Evolutionary conservation across 2,329 filamentous ascomycete genomes (phyloP).

Genomic region (Fusarium drepaniforme): DNA sequence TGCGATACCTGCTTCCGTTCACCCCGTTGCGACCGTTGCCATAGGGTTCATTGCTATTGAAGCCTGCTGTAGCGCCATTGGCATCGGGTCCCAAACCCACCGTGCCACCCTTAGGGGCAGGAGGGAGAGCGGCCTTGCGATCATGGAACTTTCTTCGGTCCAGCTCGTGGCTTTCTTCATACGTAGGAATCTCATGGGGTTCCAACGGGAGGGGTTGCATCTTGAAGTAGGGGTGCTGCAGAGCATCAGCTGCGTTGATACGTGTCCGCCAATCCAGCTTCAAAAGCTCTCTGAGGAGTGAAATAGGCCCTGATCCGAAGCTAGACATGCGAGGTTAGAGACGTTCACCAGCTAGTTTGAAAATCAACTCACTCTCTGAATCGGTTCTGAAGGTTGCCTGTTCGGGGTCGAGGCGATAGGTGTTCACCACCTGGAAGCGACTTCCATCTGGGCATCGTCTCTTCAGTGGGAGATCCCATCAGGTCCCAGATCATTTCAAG

Average conservation of each 20-base stretch:
- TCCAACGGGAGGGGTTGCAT: slow-evolving; percentile 81
- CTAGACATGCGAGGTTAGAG: slow-evolving; percentile 52
- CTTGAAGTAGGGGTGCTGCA: slow-evolving; percentile 93
- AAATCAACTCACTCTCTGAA: slow-evolving; percentile 76
- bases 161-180: slow-evolving; percentile 97
- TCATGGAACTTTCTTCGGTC: slow-evolving; percentile 92
- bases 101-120: slow-evolving; percentile 90
- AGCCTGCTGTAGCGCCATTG: slow-evolving; percentile 59
- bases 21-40: slow-evolving; percentile 59
- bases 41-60: slow-evolving; percentile 65
- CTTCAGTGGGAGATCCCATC: slow-evolving; percentile 88
- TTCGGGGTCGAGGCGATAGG: slow-evolving; percentile 71
- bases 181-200: slow-evolving; percentile 88
- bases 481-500: slow-evolving; percentile 94
- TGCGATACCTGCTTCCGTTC: slow-evolving; percentile 60
- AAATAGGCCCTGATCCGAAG: slow-evolving; percentile 78
- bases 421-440: slow-evolving; percentile 84
- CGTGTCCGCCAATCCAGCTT: slow-evolving; percentile 90
- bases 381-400: slow-evolving; percentile 75
- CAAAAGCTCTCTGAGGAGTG: slow-evolving; percentile 84
- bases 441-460: slow-evolving; percentile 94
- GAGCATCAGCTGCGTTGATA: slow-evolving; percentile 92
- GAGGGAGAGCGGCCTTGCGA: slow-evolving; percentile 85
- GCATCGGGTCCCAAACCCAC: slow-evolving; percentile 80
- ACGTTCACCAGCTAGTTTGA: background rate